Percentiles rank a stretch among this genome's conserved stretches.
Conservation (phyloP, 208 protist genomes). For the Leptomonas seymouri region DNA sequence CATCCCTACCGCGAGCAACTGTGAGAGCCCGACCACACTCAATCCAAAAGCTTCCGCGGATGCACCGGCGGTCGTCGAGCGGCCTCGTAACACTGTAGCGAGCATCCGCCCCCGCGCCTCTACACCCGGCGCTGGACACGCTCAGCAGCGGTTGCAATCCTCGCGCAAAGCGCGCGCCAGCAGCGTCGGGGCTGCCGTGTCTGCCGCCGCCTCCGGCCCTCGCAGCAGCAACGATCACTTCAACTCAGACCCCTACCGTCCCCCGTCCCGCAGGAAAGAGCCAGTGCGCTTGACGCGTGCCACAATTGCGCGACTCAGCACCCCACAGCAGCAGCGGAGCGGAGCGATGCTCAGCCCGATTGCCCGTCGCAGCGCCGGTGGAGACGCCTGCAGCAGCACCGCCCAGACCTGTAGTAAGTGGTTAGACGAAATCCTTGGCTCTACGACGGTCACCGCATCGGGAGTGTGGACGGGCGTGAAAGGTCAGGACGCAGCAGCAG, state of each 20-base stretch:
- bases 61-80: background rate
- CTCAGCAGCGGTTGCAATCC: background rate
- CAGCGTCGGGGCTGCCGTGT: conserved; percentile 9
- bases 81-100: background rate
- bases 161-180: background rate
- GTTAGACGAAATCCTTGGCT: conserved; percentile 42
- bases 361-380: conserved; percentile 14
- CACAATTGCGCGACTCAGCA: conserved; percentile 31
- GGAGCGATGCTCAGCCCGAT: conserved; percentile 12
- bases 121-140: background rate
- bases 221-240: conserved; percentile 9
- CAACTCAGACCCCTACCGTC: conserved; percentile 6
- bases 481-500: conserved; percentile 6
- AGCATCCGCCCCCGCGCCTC: background rate
- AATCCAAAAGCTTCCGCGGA: background rate
- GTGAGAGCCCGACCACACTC: background rate
- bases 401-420: conserved; percentile 36
- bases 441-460: conserved; percentile 26
- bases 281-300: conserved; percentile 22
- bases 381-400: conserved; percentile 14
- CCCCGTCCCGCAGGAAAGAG: conserved; percentile 24
- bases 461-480: conserved; percentile 16
- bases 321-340: conserved; percentile 18
- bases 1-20: background rate
- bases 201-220: background rate